These are phyloP conservation scores for Volvariella volvacea DNA, from an alignment of 1,284 basidiomycete species.

Conservation along the genomic window DNA sequence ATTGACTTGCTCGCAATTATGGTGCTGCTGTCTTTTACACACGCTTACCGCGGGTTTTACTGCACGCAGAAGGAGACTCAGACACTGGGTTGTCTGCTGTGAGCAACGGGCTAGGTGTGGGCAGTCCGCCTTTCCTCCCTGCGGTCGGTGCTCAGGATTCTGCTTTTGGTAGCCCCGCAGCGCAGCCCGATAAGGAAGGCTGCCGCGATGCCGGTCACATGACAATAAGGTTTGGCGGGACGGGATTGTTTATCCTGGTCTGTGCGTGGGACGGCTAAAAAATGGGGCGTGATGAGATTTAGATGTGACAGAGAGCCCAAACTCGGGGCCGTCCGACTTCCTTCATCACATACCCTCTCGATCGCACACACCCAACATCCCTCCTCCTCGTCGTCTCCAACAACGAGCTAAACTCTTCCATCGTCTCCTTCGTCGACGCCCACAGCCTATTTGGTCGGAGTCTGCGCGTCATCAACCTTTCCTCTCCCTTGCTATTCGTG, in stretches of 20 bases:
- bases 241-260: slow-evolving; percentile 19
- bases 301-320: slow-evolving; percentile 27
- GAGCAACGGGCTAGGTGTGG: no score
- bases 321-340: slow-evolving; percentile 35
- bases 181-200: no score
- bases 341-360: slow-evolving; percentile 35
- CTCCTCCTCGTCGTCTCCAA: slow-evolving; percentile 15
- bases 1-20: neutral
- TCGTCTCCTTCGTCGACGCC: slow-evolving; percentile 4
- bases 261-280: slow-evolving; percentile 33
- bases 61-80: no score
- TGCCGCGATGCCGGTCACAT: slow-evolving; percentile 22
- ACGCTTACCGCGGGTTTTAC: no score
- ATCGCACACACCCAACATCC: slow-evolving; percentile 27
- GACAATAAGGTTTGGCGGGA: slow-evolving; percentile 25
- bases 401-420: slow-evolving; percentile 10
- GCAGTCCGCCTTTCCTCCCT: no score
- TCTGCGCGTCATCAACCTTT: neutral
- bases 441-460: neutral
- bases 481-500: slow-evolving; percentile 6
- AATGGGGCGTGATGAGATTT: slow-evolving; percentile 26
- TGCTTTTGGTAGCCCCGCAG: no score
- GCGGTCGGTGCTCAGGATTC: no score
- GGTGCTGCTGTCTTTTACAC: no score
- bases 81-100: no score